These are phyloP conservation scores for Cercis canadensis DNA, from an alignment of 306 rosid genomes.

Conservation along the genomic window DNA sequence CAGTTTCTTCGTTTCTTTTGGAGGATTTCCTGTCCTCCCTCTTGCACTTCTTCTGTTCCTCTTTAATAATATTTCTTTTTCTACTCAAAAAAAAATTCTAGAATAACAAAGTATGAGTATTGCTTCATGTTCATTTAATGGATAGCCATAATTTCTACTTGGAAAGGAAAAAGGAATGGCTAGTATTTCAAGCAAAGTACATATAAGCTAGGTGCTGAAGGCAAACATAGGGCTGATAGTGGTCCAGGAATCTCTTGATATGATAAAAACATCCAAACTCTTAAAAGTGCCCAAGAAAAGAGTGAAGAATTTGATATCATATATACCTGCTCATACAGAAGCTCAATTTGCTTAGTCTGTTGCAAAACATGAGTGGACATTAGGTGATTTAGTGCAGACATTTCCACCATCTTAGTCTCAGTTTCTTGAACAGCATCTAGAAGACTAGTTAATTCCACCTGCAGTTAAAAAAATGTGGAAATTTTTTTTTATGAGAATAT, in stretches of 20 bases:
- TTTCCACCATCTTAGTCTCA: conserved; percentile 98
- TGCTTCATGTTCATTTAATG: too few relatives aligned
- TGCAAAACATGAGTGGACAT: conserved; percentile 96
- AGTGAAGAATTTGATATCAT: conserved; percentile 17
- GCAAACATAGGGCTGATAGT: too few relatives aligned
- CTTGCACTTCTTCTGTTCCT: too few relatives aligned
- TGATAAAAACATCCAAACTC: too few relatives aligned
- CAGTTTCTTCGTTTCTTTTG: too few relatives aligned
- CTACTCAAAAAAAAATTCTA: too few relatives aligned
- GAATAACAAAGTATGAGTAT: too few relatives aligned
- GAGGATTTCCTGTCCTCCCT: too few relatives aligned
- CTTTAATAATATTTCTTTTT: too few relatives aligned
- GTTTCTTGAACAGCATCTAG: conserved; percentile 88
- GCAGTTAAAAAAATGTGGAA: conserved; percentile 37
- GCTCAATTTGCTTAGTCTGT: conserved; percentile 92
- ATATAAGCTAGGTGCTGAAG: too few relatives aligned
- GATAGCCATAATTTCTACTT: not conserved
- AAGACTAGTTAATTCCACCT: conserved; percentile 86
- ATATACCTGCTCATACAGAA: conserved; percentile 82
- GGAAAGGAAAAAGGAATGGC: not conserved
- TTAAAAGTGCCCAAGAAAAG: not conserved
- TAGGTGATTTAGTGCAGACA: conserved; percentile 96
- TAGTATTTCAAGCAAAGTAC: not conserved
- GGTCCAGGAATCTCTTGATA: too few relatives aligned
- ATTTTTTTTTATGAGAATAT: conserved; percentile 26